phyloP scores from a whole-genome alignment of 306 rosid genomes.

The Castanospermum australe region DNA sequence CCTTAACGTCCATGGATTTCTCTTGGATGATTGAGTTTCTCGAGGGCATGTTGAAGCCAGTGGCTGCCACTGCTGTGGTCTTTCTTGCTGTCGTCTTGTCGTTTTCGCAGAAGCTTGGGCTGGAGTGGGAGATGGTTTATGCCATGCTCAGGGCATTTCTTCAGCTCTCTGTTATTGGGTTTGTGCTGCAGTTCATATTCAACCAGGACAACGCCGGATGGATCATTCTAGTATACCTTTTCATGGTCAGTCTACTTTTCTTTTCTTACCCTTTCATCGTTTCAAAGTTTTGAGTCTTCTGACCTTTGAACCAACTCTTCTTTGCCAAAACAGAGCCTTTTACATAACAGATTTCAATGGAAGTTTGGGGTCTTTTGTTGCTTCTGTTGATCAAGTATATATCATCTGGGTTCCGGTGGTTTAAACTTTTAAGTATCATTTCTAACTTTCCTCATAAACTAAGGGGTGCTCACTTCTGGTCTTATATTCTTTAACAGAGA shows the following conservation, averaged over 20 bases:
- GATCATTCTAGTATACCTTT: slow-evolving; percentile 88
- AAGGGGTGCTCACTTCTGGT: too few relatives aligned
- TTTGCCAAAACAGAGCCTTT: background rate
- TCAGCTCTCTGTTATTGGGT: slow-evolving; percentile 90
- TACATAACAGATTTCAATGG: background rate
- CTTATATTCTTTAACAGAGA: too few relatives aligned
- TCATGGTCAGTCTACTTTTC: slow-evolving; percentile 55
- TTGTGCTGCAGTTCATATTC: slow-evolving; percentile 88
- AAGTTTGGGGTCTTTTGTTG: background rate
- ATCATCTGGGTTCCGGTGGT: background rate
- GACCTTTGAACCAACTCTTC: background rate
- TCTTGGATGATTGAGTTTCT: slow-evolving; percentile 62
- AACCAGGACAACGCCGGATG: slow-evolving; percentile 54
- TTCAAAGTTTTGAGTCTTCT: background rate
- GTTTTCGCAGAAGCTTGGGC: slow-evolving; percentile 62
- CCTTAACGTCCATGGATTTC: slow-evolving; percentile 28
- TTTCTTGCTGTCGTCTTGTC: slow-evolving; percentile 63
- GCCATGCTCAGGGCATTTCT: slow-evolving; percentile 74
- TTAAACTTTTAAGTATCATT: background rate
- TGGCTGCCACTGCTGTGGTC: slow-evolving; percentile 71
- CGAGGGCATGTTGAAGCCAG: slow-evolving; percentile 77
- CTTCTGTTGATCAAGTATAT: background rate
- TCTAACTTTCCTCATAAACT: too few relatives aligned
- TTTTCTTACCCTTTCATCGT: background rate
- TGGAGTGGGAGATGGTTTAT: slow-evolving; percentile 71